Evolutionary conservation across 495 filamentous ascomycete species (phyloP).

Genomic region (Penicillium malachiteum): DNA sequence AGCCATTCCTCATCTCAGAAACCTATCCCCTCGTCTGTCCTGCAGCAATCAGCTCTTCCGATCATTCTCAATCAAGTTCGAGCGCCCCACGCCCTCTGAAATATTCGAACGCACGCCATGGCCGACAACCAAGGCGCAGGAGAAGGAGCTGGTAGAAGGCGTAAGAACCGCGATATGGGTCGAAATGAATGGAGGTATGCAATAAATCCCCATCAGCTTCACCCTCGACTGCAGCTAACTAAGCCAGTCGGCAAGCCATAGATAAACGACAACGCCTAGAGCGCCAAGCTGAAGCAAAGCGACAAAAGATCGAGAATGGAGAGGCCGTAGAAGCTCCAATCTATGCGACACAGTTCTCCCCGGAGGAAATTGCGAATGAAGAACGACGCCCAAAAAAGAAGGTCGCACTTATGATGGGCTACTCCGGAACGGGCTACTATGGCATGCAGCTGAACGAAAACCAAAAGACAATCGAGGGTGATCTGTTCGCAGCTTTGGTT

Average conservation of each 20-base stretch:
- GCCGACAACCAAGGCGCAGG: slow-evolving; percentile 42
- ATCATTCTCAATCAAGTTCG: slow-evolving; percentile 7
- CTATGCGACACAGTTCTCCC: slow-evolving; percentile 59
- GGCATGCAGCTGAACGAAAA: slow-evolving; percentile 80
- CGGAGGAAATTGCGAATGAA: slow-evolving; percentile 82
- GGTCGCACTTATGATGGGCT: slow-evolving; percentile 91
- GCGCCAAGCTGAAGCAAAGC: slow-evolving; percentile 55
- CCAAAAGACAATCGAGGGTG: slow-evolving; percentile 95
- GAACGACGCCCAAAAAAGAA: slow-evolving; percentile 88
- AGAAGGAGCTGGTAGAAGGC: slow-evolving; percentile 39
- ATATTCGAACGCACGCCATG: slow-evolving; percentile 32
- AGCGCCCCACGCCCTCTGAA: slow-evolving; percentile 18
- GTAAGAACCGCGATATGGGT: slow-evolving; percentile 67
- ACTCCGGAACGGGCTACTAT: slow-evolving; percentile 95
- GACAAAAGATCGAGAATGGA: slow-evolving; percentile 53
- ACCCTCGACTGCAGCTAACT: slow-evolving; percentile 49
- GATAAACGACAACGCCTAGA: slow-evolving; percentile 66
- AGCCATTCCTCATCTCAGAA: not conserved
- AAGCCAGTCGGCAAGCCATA: slow-evolving; percentile 58
- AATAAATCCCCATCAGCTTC: slow-evolving; percentile 1
- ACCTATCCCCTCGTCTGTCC: no score
- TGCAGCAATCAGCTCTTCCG: not conserved
- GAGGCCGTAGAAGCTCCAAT: slow-evolving; percentile 38
- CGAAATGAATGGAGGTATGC: slow-evolving; percentile 61
- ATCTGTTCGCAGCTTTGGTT: slow-evolving; percentile 88